Evolutionary conservation across 2,329 filamentous ascomycete genomes (phyloP).

Genomic region (Leptographium flavum): DNA sequence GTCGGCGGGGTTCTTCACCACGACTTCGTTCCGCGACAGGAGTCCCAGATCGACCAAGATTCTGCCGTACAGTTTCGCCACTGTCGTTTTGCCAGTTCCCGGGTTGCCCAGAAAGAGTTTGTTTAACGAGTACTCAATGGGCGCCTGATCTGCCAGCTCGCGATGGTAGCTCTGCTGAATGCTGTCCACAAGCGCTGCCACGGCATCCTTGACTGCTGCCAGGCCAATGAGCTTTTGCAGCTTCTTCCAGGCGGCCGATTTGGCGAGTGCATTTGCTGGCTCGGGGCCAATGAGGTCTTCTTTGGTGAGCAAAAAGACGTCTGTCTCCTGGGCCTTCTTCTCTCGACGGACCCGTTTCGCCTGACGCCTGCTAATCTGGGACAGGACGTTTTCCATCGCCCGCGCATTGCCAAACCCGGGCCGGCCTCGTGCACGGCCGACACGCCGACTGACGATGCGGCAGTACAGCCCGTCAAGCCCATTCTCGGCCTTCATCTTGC

Average conservation of each 20-base stretch:
- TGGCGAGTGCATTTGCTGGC: constrained; percentile 35
- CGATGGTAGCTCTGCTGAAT: constrained; percentile 50
- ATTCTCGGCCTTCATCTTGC: constrained; percentile 43
- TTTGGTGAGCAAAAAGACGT: constrained; percentile 46
- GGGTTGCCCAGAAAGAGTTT: constrained; percentile 57
- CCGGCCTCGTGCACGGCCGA: constrained; percentile 47
- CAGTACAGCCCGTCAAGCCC: constrained; percentile 46
- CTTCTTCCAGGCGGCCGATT: constrained; percentile 40
- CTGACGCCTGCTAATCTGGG: not conserved
- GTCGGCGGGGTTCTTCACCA: constrained; percentile 59
- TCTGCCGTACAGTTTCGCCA: constrained; percentile 57
- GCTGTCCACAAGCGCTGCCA: constrained; percentile 43
- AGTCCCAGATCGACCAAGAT: constrained; percentile 55
- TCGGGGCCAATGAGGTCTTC: constrained; percentile 62
- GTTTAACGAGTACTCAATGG: constrained; percentile 50
- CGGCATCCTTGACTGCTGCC: constrained; percentile 43
- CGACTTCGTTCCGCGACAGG: constrained; percentile 54
- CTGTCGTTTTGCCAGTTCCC: constrained; percentile 63
- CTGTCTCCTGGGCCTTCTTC: constrained; percentile 20
- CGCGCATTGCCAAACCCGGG: constrained; percentile 64
- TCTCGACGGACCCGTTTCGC: not conserved
- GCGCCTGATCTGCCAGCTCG: constrained; percentile 46
- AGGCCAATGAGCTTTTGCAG: constrained; percentile 47
- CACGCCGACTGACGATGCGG: constrained; percentile 44
- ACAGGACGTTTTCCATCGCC: constrained; percentile 42